A percentile compares a stretch with the other conserved stretches of the same genome.
These are phyloP conservation scores for Xylaria intraflava DNA, from an alignment of 495 filamentous ascomycete genomes.

Conservation along the genomic window DNA sequence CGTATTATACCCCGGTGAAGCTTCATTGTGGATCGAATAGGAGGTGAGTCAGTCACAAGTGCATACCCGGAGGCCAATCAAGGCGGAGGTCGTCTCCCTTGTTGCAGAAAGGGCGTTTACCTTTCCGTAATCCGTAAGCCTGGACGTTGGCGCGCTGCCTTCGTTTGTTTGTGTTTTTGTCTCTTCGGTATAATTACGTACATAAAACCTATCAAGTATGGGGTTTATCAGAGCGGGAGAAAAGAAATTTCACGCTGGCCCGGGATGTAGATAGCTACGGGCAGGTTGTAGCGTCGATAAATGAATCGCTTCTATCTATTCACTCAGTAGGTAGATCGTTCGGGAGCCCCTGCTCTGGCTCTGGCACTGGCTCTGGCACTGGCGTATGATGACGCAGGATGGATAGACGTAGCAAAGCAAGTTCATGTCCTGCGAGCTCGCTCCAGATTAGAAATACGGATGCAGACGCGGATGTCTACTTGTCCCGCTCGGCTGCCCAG, in stretches of 20 bases:
- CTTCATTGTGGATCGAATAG: slow-evolving; percentile 7
- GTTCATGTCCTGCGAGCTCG: slow-evolving; percentile 3
- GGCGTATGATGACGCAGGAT: neutral
- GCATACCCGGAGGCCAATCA: slow-evolving; percentile 9
- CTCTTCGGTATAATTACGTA: no score
- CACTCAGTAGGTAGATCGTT: no score
- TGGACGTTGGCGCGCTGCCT: no score
- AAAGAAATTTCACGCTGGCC: no score
- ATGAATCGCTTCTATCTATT: no score
- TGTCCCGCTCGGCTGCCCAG: neutral
- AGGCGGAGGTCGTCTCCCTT: neutral
- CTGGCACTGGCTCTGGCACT: neutral
- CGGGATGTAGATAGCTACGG: no score
- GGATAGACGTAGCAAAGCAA: neutral
- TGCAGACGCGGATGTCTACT: neutral
- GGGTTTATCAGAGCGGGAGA: no score
- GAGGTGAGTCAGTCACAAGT: neutral
- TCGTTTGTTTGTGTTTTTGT: no score
- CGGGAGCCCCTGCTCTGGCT: no score
- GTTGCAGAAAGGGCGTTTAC: slow-evolving; percentile 8
- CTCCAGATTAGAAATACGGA: neutral
- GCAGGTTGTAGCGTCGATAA: no score
- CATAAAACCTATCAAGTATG: no score
- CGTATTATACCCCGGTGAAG: slow-evolving; percentile 4
- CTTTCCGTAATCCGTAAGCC: no score